These are phyloP conservation scores for Barnettozyma salicaria DNA, from an alignment of 805 yeast genomes.

Conservation along the genomic window DNA sequence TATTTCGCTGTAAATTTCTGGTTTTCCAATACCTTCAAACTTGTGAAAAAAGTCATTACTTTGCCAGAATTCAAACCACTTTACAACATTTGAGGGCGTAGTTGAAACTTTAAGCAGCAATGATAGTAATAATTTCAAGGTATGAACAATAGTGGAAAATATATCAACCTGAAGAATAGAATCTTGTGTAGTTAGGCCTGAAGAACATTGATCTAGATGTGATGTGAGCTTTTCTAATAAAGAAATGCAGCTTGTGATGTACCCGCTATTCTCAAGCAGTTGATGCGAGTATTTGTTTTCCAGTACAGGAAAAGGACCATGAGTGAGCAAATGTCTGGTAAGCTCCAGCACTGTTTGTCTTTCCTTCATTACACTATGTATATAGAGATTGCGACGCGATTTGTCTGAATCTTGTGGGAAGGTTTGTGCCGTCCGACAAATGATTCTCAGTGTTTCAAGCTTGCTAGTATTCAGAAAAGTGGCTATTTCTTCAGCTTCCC, in stretches of 20 bases:
- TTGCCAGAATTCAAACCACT: slow-evolving; percentile 55
- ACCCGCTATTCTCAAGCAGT: slow-evolving; percentile 21
- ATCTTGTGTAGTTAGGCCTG: slow-evolving; percentile 11
- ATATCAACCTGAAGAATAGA: slow-evolving; percentile 26
- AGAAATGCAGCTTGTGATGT: slow-evolving; percentile 21
- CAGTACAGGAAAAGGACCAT: slow-evolving; percentile 21
- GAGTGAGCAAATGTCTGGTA: slow-evolving; percentile 27
- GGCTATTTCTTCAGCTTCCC: slow-evolving; percentile 37
- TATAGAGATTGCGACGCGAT: slow-evolving; percentile 23
- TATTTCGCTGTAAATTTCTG: slow-evolving; percentile 27
- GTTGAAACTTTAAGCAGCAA: slow-evolving; percentile 35
- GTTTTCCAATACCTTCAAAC: slow-evolving; percentile 14
- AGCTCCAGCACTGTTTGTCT: slow-evolving; percentile 43
- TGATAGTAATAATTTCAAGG: slow-evolving; percentile 35
- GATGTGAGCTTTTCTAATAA: slow-evolving; percentile 8
- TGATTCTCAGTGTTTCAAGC: slow-evolving; percentile 44
- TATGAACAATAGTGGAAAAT: slow-evolving; percentile 30
- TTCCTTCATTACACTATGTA: slow-evolving; percentile 41
- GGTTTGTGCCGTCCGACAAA: slow-evolving; percentile 34
- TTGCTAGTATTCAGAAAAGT: slow-evolving; percentile 34
- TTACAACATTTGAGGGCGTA: slow-evolving; percentile 29
- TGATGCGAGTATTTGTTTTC: slow-evolving; percentile 20
- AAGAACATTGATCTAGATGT: too few relatives aligned
- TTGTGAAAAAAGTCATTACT: slow-evolving; percentile 22
- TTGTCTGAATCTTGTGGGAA: slow-evolving; percentile 26